Evolutionary conservation across 306 rosid genomes (phyloP).

Genomic region (Cajanus cajan): DNA sequence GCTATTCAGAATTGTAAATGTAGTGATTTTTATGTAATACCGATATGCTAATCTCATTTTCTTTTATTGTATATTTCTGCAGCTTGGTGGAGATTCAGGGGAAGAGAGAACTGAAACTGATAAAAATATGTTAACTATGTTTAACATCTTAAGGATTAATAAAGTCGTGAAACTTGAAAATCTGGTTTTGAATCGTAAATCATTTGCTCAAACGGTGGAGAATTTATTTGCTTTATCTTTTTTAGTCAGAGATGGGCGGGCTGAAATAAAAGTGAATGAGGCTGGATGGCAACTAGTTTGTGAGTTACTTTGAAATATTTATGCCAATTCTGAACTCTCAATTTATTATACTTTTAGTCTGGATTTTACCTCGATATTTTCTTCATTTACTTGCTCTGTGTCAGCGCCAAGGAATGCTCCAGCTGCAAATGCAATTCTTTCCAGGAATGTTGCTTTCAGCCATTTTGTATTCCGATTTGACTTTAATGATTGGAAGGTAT

Average conservation of each 20-base stretch:
- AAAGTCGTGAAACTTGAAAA: constrained; percentile 45
- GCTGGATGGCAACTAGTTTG: constrained; percentile 47
- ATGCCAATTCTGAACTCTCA: background rate
- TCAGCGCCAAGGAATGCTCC: constrained; percentile 62
- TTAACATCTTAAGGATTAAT: constrained; percentile 45
- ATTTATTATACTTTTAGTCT: background rate
- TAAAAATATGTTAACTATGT: constrained; percentile 47
- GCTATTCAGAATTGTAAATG: background rate
- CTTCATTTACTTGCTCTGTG: background rate
- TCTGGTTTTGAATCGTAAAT: constrained; percentile 52
- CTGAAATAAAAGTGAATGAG: constrained; percentile 43
- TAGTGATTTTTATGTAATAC: background rate
- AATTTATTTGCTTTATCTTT: constrained; percentile 53
- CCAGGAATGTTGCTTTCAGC: constrained; percentile 38
- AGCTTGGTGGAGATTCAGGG: constrained; percentile 34
- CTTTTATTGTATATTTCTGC: constrained; percentile 5
- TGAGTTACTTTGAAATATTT: constrained; percentile 35
- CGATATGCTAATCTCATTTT: background rate
- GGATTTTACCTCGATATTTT: background rate
- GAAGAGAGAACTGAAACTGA: constrained; percentile 40
- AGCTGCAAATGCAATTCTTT: constrained; percentile 35
- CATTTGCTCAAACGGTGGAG: constrained; percentile 56
- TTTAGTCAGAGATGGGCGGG: constrained; percentile 56
- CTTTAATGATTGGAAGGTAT: constrained; percentile 56
- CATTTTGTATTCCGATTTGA: constrained; percentile 57